Evolutionary conservation across 2,329 filamentous ascomycete species (phyloP).

Genomic region (Cladosporium austrohemisphaericum): DNA sequence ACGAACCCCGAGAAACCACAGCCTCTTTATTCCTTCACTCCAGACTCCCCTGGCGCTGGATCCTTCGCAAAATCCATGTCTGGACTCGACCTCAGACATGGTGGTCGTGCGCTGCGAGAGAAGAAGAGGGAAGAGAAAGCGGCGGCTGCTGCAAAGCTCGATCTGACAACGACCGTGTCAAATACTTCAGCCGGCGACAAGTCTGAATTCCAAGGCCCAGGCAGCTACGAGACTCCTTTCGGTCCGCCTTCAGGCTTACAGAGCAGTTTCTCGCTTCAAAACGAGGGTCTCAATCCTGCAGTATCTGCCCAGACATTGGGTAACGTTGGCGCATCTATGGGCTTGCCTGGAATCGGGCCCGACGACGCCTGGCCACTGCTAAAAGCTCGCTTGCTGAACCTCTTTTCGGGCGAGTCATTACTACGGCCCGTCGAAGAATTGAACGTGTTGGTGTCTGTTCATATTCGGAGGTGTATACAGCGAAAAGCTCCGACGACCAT

Average conservation of each 20-base stretch:
- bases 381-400: slow-evolving; percentile 69
- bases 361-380: slow-evolving; percentile 82
- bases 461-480: slow-evolving; percentile 74
- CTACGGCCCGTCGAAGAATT: slow-evolving; percentile 79
- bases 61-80: slow-evolving; percentile 80
- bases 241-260: slow-evolving; percentile 28
- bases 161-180: slow-evolving; percentile 29
- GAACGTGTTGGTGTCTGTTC: slow-evolving; percentile 73
- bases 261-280: slow-evolving; percentile 28
- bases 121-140: slow-evolving; percentile 59
- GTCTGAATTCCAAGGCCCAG: slow-evolving; percentile 23
- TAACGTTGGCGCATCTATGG: slow-evolving; percentile 45
- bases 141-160: slow-evolving; percentile 35
- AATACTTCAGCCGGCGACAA: slow-evolving; percentile 26
- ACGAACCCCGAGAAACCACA: slow-evolving; percentile 71
- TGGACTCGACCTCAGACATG: slow-evolving; percentile 73
- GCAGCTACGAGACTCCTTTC: slow-evolving; percentile 19
- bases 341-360: slow-evolving; percentile 45
- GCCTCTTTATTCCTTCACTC: slow-evolving; percentile 76
- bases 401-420: slow-evolving; percentile 78
- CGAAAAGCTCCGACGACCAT: slow-evolving; percentile 66
- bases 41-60: slow-evolving; percentile 65
- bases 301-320: slow-evolving; percentile 39
- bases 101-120: slow-evolving; percentile 70
- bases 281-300: slow-evolving; percentile 22